Evolutionary conservation across 2,329 filamentous ascomycete species (phyloP).

Genomic region (Hypoxylon sp.): DNA sequence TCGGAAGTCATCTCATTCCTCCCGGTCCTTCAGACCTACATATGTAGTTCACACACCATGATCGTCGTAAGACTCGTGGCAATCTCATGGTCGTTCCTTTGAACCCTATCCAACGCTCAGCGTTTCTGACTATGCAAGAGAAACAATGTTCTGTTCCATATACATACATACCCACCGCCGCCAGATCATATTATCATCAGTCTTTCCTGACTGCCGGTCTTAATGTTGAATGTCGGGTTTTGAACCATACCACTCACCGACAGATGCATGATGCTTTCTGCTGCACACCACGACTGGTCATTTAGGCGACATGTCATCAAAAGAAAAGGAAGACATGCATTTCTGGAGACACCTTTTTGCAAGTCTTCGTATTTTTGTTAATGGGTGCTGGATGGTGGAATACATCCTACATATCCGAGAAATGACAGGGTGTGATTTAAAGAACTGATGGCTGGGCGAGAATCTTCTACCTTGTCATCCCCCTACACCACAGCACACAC

Average conservation of each 20-base stretch:
- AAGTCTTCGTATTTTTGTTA: conserved; percentile 27
- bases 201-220: conserved; percentile 30
- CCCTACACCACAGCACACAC: conserved; percentile 20
- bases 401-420: conserved; percentile 33
- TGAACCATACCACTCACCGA: conserved; percentile 43
- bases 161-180: conserved; percentile 18
- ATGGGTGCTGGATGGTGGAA: not conserved
- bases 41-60: conserved; percentile 30
- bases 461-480: conserved; percentile 17
- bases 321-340: conserved; percentile 17
- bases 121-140: conserved; percentile 25
- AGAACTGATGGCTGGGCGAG: conserved; percentile 28
- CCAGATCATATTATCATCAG: conserved; percentile 17
- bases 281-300: conserved; percentile 43
- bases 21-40: conserved; percentile 20
- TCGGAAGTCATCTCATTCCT: conserved; percentile 41
- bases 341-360: conserved; percentile 20
- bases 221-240: conserved; percentile 40
- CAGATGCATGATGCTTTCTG: conserved; percentile 38
- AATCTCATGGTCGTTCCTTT: conserved; percentile 37
- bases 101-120: conserved; percentile 34
- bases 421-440: conserved; percentile 45
- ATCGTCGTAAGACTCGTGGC: conserved; percentile 43
- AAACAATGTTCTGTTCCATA: conserved; percentile 18
- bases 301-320: conserved; percentile 34